Conservation (phyloP, 2,329 filamentous ascomycete species). For the Uncinocarpus reesii region DNA sequence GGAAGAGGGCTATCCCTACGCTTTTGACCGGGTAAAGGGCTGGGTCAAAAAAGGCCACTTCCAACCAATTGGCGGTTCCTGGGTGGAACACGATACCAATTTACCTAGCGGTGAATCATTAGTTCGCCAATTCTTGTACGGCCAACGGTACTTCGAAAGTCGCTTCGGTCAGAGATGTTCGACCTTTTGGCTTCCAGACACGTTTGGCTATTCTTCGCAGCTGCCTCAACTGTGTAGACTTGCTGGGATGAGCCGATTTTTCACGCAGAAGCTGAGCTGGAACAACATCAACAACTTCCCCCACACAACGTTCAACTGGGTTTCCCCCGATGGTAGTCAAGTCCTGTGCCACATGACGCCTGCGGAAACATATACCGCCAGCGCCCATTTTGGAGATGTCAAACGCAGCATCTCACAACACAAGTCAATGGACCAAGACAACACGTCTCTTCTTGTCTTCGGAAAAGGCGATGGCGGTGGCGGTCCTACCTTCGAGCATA, state of each 20-base stretch:
- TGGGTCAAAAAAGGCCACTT: conserved; percentile 88
- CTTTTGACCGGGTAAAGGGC: conserved; percentile 79
- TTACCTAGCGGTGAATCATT: conserved; percentile 92
- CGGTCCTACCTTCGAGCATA: conserved; percentile 82
- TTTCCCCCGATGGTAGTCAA: conserved; percentile 86
- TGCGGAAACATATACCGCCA: conserved; percentile 86
- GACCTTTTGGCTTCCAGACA: conserved; percentile 97
- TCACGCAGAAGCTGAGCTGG: conserved; percentile 98
- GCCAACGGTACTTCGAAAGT: conserved; percentile 88
- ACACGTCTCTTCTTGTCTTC: conserved; percentile 82
- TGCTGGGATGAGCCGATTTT: conserved; percentile 91
- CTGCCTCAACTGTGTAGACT: conserved; percentile 86
- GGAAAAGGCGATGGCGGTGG: conserved; percentile 95
- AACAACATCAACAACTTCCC: conserved; percentile 99
- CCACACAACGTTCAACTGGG: conserved; percentile 98
- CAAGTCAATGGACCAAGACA: conserved; percentile 90
- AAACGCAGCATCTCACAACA: conserved; percentile 81
- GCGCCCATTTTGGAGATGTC: conserved; percentile 89
- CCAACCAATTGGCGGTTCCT: conserved; percentile 91
- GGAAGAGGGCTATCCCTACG: conserved; percentile 74
- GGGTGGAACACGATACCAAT: conserved; percentile 98
- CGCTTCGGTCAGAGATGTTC: conserved; percentile 78
- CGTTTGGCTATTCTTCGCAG: conserved; percentile 93
- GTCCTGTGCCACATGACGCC: conserved; percentile 98
- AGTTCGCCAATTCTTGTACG: conserved; percentile 87